Base-by-base conservation (phyloP, 2,329 filamentous ascomycete species). In the Penicillium sp. region DNA sequence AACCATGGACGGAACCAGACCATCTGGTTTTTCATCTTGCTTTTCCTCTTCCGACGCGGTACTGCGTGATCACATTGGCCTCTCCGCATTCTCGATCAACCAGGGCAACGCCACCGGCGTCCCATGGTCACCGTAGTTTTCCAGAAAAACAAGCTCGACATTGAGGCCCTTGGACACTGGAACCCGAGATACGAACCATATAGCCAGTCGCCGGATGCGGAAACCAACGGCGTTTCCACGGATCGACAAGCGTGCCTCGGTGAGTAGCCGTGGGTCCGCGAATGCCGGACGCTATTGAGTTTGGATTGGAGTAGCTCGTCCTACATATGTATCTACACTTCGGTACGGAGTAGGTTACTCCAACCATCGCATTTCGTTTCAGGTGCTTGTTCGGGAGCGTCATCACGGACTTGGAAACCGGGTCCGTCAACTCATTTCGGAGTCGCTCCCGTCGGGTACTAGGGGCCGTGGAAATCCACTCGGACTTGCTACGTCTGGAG, bases 41-140 rank as follows among this genome's bases (percentile, higher is more conserved):
- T n/a, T 18, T 11, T 24, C 20, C 24, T 11, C 25, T 16, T 9
- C 10, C 25, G 39, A 9, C n/a, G 4, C 33, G 39, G 14, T 16
- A 20, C 27, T 14, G 20, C 48, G 31, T 20, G 33, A 39, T 50
- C 39, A 22, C 38, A 55, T 51, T 53, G 53, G 45, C 22, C 46
- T 56, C 56, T 58, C 54, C 56, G 51, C 56, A 54, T 56, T 50
- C 27, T 46, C 35, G 5, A 27, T n/a, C 31, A 53, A 33, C 46
- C 45, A 36, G 33, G 20, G 33, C 30, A 25, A 40, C 22, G 27
- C 24, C 50, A 46, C 25, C 31, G 48, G 14, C 20, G 46, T 49
- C 44, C 54, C 55, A 55, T 47, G 50, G 50, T 53, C 42, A 25
- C 20, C 5, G 20, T 14, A 13, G 28, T 36, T 46, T 57, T 57